A percentile compares a stretch with the other conserved stretches of the same genome.
These are phyloP conservation scores for Stevia rebaudiana DNA, from an alignment of 140 eudicot species.

Conservation along the genomic window DNA sequence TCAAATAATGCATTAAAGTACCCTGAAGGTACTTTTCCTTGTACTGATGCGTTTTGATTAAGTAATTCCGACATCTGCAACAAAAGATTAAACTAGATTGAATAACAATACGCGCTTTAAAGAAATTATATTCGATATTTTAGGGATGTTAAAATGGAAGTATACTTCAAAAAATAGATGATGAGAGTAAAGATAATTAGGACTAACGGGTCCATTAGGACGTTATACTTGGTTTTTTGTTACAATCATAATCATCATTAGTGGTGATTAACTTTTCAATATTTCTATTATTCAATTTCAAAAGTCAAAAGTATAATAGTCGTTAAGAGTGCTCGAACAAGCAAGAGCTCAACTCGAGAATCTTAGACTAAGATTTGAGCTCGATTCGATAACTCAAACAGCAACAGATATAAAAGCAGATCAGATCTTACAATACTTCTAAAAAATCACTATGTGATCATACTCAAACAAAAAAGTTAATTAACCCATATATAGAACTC, in stretches of 20 bases:
- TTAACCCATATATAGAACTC: background rate
- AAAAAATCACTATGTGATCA: background rate
- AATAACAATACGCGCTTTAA: background rate
- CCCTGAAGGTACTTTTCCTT: constrained; percentile 97
- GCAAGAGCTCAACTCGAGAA: background rate
- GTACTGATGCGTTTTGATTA: constrained; percentile 82
- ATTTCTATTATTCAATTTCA: background rate
- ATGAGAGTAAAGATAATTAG: background rate
- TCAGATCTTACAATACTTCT: background rate
- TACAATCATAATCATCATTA: background rate
- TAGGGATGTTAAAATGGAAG: background rate
- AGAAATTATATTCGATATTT: constrained; percentile 7
- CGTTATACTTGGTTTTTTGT: background rate
- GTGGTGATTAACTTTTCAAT: background rate
- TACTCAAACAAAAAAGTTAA: background rate
- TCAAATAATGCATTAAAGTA: constrained; percentile 83
- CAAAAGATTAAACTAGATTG: constrained; percentile 16
- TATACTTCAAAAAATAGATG: background rate
- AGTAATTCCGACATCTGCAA: constrained; percentile 93
- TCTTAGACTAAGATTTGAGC: background rate
- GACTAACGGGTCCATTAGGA: background rate
- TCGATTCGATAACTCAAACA: background rate
- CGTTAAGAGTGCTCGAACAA: background rate
- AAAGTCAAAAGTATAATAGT: background rate
- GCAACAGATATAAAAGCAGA: background rate